Conservation (phyloP, 306 rosid species). For the Trifolium repens region DNA sequence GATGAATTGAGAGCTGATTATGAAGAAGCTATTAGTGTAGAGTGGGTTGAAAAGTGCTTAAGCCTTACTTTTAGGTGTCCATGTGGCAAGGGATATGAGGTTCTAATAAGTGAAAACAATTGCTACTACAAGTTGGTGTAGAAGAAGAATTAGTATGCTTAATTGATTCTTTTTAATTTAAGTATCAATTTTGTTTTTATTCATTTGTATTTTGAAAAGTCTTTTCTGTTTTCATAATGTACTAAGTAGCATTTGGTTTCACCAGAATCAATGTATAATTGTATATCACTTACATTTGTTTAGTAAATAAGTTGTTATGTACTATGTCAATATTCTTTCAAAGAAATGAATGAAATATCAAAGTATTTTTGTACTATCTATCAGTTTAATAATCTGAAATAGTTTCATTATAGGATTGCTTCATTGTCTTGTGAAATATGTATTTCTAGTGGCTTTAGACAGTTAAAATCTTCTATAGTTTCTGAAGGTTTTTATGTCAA, state of each 20-base stretch:
- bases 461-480: no score
- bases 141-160: constrained; percentile 18
- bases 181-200: constrained; percentile 10
- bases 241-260: not conserved
- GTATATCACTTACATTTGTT: constrained; percentile 5
- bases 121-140: constrained; percentile 69
- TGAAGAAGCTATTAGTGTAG: constrained; percentile 63
- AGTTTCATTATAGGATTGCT: not conserved
- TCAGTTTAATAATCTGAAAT: not conserved
- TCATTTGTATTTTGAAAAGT: not conserved
- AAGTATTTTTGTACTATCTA: not conserved
- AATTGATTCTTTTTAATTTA: not conserved
- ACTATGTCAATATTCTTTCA: constrained; percentile 12
- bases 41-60: constrained; percentile 52
- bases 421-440: no score
- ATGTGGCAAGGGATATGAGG: constrained; percentile 62
- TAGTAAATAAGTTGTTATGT: constrained; percentile 14
- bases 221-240: constrained; percentile 2
- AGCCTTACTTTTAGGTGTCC: constrained; percentile 58
- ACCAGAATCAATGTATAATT: constrained; percentile 16
- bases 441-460: no score
- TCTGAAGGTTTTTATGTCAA: no score
- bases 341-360: constrained; percentile 4
- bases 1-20: constrained; percentile 36
- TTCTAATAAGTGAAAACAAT: constrained; percentile 52